These are phyloP conservation scores for Trichoderma sp. DNA, from an alignment of 2,329 filamentous ascomycete species.

Conservation along the genomic window DNA sequence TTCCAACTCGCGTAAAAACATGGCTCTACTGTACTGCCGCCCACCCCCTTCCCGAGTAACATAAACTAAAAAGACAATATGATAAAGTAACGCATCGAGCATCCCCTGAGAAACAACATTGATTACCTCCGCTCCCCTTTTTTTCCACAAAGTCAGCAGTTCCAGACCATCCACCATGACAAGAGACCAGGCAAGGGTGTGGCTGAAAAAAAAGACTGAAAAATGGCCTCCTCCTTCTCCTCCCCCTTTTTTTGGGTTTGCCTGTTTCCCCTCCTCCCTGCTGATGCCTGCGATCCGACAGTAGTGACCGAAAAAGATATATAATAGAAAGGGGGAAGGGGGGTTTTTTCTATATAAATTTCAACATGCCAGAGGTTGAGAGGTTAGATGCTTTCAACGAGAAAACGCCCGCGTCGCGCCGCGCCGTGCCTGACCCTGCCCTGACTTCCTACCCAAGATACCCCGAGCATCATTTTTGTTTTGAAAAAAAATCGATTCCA, in stretches of 20 bases:
- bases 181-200: not conserved
- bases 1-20: constrained; percentile 9
- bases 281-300: not conserved
- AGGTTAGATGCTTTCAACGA: constrained; percentile 16
- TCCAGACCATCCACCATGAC: not conserved
- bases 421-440: constrained; percentile 16
- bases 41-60: not conserved
- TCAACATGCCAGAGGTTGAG: constrained; percentile 9
- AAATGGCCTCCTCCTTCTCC: not conserved
- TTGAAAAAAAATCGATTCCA: constrained; percentile 3
- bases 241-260: not conserved
- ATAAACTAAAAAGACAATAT: constrained; percentile 15
- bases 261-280: not conserved
- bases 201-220: not conserved
- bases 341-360: constrained; percentile 8
- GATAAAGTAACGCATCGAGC: not conserved
- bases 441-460: constrained; percentile 13
- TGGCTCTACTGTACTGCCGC: not conserved
- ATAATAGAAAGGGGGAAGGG: not conserved
- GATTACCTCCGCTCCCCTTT: not conserved
- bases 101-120: not conserved
- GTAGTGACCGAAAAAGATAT: not conserved
- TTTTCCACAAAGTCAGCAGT: not conserved
- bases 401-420: constrained; percentile 16
- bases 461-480: constrained; percentile 3